phyloP scores from a whole-genome alignment of 75 land plant species.

The Pinus albicaulis region DNA sequence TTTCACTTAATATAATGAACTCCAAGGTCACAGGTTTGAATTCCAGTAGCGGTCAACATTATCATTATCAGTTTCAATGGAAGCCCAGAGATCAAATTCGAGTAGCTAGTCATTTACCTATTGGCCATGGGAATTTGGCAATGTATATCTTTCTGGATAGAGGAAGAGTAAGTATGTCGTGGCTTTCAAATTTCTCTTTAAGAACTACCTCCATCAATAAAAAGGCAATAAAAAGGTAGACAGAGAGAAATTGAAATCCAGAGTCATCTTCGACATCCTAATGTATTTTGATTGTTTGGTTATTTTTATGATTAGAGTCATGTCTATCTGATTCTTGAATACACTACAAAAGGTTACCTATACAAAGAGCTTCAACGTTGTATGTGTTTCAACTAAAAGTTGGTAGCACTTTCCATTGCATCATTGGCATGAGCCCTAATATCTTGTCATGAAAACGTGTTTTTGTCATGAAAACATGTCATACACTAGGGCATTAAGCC shows the following conservation, averaged over 20 bases:
- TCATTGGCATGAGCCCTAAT: conserved; percentile 82
- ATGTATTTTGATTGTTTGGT: conserved; percentile 67
- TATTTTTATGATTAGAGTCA: conserved; percentile 81
- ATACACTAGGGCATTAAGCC: conserved; percentile 97
- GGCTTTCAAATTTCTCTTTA: conserved; percentile 83
- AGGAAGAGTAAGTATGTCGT: conserved; percentile 74
- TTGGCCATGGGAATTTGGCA: conserved; percentile 48
- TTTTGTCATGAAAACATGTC: conserved; percentile 83
- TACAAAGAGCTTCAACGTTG: conserved; percentile 48
- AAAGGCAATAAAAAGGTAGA: no score
- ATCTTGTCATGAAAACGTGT: conserved; percentile 85
- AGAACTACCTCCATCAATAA: conserved; percentile 73
- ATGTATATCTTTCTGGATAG: conserved; percentile 45
- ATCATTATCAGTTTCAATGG: no score
- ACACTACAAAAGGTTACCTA: conserved; percentile 65
- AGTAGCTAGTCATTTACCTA: conserved; percentile 3
- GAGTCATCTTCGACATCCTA: conserved; percentile 77
- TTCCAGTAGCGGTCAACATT: background rate
- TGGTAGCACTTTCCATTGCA: conserved; percentile 76
- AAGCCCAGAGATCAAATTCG: no score
- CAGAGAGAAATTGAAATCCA: conserved; percentile 83
- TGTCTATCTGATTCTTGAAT: conserved; percentile 69
- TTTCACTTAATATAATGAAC: background rate
- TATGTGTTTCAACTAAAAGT: conserved; percentile 41
- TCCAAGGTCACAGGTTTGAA: background rate